Evolutionary conservation across 441 rosid species (phyloP), one percentile per base, ranked within the genome.

Genomic region (Erodium texanum): DNA sequence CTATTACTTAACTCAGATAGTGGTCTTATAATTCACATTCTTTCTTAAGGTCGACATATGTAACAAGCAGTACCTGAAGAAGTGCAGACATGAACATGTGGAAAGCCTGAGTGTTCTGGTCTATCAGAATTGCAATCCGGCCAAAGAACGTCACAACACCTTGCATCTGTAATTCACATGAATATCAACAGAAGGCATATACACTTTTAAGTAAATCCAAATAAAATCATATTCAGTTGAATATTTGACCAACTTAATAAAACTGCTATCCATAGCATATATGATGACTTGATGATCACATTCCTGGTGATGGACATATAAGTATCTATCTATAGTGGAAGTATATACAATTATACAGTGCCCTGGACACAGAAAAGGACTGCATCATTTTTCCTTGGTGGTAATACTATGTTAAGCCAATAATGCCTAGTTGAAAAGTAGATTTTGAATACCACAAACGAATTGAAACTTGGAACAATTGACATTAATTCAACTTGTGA

Each of bases 51-150:
- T 27, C 29, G 4, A 27, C 4, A 4, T 27, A 27, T 4, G 4
- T 27, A 27, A 64, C 41, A 74, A 75, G 68, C 71, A 24, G 38
- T 69, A 94, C 97, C 99, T 91, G 97, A 76, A 94, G 97, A 81
- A 94, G 86, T 48, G 99, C 98, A 71, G 94, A 76, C 94, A 94
- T 88, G 77, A 94, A 94, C 91, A 92, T 81, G 78, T 89, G 98
- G 79, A 94, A 85, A 48, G 98, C 96, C 79, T 89, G 97, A 32
- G 99, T 92, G 79, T 94, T 94, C 79, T 94, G 98, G 76, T 92
- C 99, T 73, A 94, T 82, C 78, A 94, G 79, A 76, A 94, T 81
- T 18, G 98, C 83, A 71, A 94, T 75, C 68, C 97, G 87, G 73
- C 99, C 97, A 74, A 89, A 94, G 76, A 84, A 87, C 75, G 83